phyloP scores from a whole-genome alignment of 805 yeast genomes.

The Myxozyma neglecta region DNA sequence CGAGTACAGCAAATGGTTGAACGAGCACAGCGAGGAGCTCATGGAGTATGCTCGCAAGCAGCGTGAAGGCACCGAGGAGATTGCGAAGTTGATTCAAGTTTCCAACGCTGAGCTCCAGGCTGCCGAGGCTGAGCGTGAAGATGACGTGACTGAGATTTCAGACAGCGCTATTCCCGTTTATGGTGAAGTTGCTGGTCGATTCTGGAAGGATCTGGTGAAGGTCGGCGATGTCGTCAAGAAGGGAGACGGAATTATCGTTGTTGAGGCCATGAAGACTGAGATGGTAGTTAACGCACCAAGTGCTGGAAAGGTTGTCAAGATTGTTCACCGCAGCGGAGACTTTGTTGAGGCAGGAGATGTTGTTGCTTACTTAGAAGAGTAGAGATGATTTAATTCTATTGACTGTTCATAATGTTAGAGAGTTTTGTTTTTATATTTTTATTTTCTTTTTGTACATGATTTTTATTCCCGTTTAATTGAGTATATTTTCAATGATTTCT shows the following conservation, averaged over 20 bases:
- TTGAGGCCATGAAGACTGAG: slow-evolving; percentile 98
- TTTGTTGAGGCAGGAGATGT: slow-evolving; percentile 96
- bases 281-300: slow-evolving; percentile 77
- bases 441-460: not conserved
- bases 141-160: slow-evolving; percentile 56
- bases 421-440: not conserved
- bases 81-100: slow-evolving; percentile 76
- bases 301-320: slow-evolving; percentile 66
- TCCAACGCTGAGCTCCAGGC: slow-evolving; percentile 72
- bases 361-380: slow-evolving; percentile 65
- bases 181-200: slow-evolving; percentile 95
- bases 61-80: slow-evolving; percentile 83
- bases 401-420: too few species aligned
- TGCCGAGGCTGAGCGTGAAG: slow-evolving; percentile 45
- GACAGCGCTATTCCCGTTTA: slow-evolving; percentile 82
- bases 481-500: too few species aligned
- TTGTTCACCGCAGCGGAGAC: slow-evolving; percentile 83
- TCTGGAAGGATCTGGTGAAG: slow-evolving; percentile 83
- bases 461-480: too few species aligned
- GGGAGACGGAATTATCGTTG: slow-evolving; percentile 81
- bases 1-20: slow-evolving; percentile 75
- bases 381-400: not conserved
- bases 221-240: slow-evolving; percentile 72
- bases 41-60: slow-evolving; percentile 64
- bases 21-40: slow-evolving; percentile 69